Evolutionary conservation across 805 yeast species (phyloP), one percentile per base, ranked within the genome.

Genomic region (Cyberlindnera xylosilytica): DNA sequence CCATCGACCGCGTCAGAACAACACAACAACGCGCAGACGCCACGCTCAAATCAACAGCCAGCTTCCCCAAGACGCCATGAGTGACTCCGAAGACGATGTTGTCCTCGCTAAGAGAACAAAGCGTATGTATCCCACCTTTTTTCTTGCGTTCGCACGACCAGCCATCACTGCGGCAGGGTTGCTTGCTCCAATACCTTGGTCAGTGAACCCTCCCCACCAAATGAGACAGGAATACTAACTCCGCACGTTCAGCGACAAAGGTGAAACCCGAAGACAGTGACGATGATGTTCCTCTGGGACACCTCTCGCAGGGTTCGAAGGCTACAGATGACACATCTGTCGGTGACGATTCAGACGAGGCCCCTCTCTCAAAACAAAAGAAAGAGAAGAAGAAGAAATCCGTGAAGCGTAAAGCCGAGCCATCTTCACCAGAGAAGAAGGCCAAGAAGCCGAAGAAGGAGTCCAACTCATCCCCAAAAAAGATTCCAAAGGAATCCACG

Each of bases 81-180:
- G 53, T 31, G 60, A 59, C 34, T 54, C 59, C 4, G 69, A 65
- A n/a, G 66, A 62, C 34, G 66, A 61, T 33, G 42, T 62, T 15
- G 61, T 46, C 7, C 53, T 58, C 12, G 42, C 60, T 8, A 53
- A 52, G 31, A 50, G 60, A 44, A 30, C 18, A 13, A 52, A 35
- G 38, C 38, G 61, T 54, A 37, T 16, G 62, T 55, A n/a, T 19
- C 19, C 29, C 9, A 9, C 11, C 19, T 39, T 26, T 8, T 18
- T 19, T 15, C 23, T 6, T 16, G 29, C 6, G 5, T 4, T 20
- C 12, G 37, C n/a, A n/a, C n/a, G n/a, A n/a, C n/a, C n/a, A n/a
- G n/a, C n/a, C n/a, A n/a, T n/a, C n/a, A n/a, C n/a, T n/a, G n/a
- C n/a, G n/a, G n/a, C n/a, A n/a, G n/a, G n/a, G n/a, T n/a, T n/a